A percentile compares a stretch with the other conserved stretches of the same genome.
These are phyloP conservation scores for Eimeria tenella DNA, from an alignment of 169 alveolate genomes.

Conservation along the genomic window DNA sequence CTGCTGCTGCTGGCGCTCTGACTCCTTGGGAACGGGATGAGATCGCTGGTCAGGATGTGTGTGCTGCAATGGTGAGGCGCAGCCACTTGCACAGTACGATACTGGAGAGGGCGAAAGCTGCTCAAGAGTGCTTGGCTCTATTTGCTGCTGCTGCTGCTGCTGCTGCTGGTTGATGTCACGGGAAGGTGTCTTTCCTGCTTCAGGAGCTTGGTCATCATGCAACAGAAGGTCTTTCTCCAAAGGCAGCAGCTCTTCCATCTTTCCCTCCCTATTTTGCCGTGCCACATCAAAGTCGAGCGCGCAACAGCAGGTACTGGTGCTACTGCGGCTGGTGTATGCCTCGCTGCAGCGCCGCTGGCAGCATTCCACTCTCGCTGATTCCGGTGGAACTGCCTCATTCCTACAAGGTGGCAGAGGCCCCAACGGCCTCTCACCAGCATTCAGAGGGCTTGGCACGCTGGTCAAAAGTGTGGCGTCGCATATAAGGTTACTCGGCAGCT, in stretches of 20 bases:
- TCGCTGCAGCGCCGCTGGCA: constrained; percentile 54
- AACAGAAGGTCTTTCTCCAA: constrained; percentile 13
- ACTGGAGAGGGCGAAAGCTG: constrained; percentile 36
- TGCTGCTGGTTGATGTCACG: constrained; percentile 38
- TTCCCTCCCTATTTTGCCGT: constrained; percentile 17
- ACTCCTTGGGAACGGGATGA: neutral
- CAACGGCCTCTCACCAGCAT: neutral
- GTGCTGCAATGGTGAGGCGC: constrained; percentile 54
- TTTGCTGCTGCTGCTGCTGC: constrained; percentile 55
- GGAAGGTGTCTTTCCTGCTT: neutral
- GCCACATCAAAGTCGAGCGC: constrained; percentile 16
- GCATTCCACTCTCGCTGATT: constrained; percentile 10
- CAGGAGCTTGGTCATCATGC: neutral
- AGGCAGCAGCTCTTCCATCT: constrained; percentile 19
- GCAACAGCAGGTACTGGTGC: constrained; percentile 66
- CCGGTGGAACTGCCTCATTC: neutral
- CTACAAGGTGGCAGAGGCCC: constrained; percentile 16
- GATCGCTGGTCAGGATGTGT: constrained; percentile 29
- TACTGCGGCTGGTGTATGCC: constrained; percentile 41
- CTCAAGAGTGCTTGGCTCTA: neutral
- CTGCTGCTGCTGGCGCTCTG: constrained; percentile 39
- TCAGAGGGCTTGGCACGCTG: constrained; percentile 53
- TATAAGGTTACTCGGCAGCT: constrained; percentile 51
- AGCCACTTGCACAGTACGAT: constrained; percentile 51
- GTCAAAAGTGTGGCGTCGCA: constrained; percentile 36